Percentiles rank a stretch among this genome's conserved stretches.
These are phyloP conservation scores for Talinum fruticosum DNA, from an alignment of 148 eudicot genomes.

Conservation along the genomic window DNA sequence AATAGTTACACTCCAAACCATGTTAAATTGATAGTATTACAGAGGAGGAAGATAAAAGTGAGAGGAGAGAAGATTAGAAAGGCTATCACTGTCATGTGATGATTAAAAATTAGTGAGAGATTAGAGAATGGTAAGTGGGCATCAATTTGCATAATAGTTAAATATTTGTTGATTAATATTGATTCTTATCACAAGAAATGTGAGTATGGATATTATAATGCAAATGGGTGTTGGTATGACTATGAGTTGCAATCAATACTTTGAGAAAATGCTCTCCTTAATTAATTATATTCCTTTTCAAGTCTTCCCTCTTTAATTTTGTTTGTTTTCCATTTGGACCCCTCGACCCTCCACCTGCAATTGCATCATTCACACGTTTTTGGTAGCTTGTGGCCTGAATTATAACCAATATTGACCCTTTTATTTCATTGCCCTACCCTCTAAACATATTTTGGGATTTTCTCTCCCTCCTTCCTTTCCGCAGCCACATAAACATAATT, in stretches of 20 bases:
- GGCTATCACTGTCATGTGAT: conserved; percentile 9
- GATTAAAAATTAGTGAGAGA: conserved; percentile 17
- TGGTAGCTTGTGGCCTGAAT: conserved; percentile 31
- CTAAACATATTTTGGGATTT: not conserved
- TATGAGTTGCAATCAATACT: conserved; percentile 19
- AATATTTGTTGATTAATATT: conserved; percentile 2
- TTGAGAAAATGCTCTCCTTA: conserved; percentile 19
- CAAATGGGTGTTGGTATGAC: conserved; percentile 16
- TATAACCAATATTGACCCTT: conserved; percentile 30
- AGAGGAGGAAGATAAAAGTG: conserved; percentile 1
- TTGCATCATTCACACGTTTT: conserved; percentile 36
- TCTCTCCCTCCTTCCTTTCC: no score
- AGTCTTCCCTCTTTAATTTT: conserved; percentile 38
- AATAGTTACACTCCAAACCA: no score
- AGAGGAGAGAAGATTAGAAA: conserved; percentile 1
- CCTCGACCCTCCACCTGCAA: conserved; percentile 24
- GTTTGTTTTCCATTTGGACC: conserved; percentile 33
- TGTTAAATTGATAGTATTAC: no score
- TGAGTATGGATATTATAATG: conserved; percentile 20
- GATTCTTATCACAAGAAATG: conserved; percentile 27
- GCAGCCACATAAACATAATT: no score
- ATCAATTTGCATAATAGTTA: conserved; percentile 21
- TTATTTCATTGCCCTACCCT: no score
- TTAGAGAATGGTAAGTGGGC: conserved; percentile 27
- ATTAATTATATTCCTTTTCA: conserved; percentile 29